Base-by-base conservation (phyloP, 2,329 filamentous ascomycete genomes). In the Alternaria panax region DNA sequence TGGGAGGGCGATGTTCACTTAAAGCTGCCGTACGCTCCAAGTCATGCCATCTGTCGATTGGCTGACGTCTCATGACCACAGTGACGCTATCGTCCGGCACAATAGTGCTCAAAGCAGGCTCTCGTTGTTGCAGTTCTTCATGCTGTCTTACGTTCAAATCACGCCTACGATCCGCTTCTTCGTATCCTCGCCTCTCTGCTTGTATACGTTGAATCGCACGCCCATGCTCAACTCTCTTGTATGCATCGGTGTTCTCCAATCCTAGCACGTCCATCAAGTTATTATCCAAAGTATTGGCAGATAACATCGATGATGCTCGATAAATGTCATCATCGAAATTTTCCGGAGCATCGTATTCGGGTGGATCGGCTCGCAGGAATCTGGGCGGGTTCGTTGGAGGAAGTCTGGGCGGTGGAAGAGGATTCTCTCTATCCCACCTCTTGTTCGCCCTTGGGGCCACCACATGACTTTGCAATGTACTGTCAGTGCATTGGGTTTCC, bases 181-280 rank as follows among this genome's bases (percentile, higher is more conserved):
- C 11, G n/a, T 51, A 27, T 9, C 7, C 9, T 22, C 16, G 20
- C 25, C 40, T 32, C 40, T 59, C 34, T 24, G 25, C 28, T 20
- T 59, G 36, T 22, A 50, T 47, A 36, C 24, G 41, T 24, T 16
- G 51, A n/a, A 47, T 24, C 24, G 51, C 46, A 34, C 28, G 51
- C 8, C 38, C 32, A n/a, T 27, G 22, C 14, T 55, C 27, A 18
- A 42, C 54, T 20, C 57, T 61, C n/a, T 32, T 30, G 18, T 53
- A 58, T n/a, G 40, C 20, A 34, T 27, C 24, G 12, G 51, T 48
- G n/a, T 18, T 51, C 2, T 48, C 11, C 12, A 47, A 12, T 16
- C 34, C 42, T 36, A 38, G 34, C 12, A 51, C 9, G 28, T 42
- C n/a, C 7, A 47, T 38, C 22, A 45, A 18, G 28, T 14, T 28